Conservation (phyloP, 2,329 filamentous ascomycete species). For the Paraphaeosphaeria sporulosa region DNA sequence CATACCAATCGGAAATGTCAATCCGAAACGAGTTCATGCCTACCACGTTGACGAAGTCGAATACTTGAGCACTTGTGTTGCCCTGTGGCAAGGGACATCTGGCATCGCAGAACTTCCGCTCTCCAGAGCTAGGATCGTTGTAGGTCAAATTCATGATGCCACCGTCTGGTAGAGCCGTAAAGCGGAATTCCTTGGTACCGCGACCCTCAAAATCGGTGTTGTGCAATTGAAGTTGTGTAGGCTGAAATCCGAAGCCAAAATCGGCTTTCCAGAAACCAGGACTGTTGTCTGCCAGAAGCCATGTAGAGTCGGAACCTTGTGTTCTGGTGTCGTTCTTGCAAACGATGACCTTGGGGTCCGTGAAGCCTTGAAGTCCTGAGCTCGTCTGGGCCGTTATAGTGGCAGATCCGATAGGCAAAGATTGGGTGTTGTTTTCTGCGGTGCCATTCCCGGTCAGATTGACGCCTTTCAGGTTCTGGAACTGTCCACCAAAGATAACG, state of each 20-base stretch:
- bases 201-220: constrained; percentile 86
- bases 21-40: constrained; percentile 89
- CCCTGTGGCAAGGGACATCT: constrained; percentile 80
- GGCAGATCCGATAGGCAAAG: constrained; percentile 84
- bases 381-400: constrained; percentile 73
- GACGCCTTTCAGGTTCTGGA: constrained; percentile 80
- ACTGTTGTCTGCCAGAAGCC: constrained; percentile 78
- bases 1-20: constrained; percentile 88
- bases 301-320: constrained; percentile 77
- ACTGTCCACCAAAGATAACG: constrained; percentile 90
- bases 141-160: constrained; percentile 98
- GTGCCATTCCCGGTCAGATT: constrained; percentile 71
- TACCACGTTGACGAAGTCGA: constrained; percentile 89
- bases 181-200: constrained; percentile 87
- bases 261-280: constrained; percentile 83
- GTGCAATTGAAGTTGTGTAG: constrained; percentile 85
- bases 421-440: constrained; percentile 73
- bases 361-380: constrained; percentile 69
- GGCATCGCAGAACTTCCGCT: constrained; percentile 76
- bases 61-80: constrained; percentile 81
- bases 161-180: constrained; percentile 82
- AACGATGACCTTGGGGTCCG: constrained; percentile 79
- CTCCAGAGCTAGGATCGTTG: constrained; percentile 72
- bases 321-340: constrained; percentile 73
- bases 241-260: constrained; percentile 84